Base-by-base conservation (phyloP, 441 rosid species). In the Euphorbia celastroides region DNA sequence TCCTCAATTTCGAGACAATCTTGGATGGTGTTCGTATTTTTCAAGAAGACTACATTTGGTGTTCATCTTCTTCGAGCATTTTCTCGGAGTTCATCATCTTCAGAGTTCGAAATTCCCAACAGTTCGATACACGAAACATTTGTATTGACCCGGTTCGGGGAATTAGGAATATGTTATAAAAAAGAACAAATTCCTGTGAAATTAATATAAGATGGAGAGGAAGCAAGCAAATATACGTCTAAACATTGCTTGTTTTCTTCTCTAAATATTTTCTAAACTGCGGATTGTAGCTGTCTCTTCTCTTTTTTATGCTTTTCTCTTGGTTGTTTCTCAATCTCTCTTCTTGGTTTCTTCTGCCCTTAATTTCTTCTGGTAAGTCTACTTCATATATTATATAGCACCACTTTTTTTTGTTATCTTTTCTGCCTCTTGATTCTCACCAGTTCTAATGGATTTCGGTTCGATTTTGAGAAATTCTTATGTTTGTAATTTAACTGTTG, bases 201-300 rank as follows among this genome's bases (percentile, higher is more conserved):
- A 36, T 12, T 22, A 34, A 4, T 3, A 34, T 34, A 34, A 60
- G 38, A 26, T 26, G 17, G 13, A 36, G 30, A 6, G 62, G 70
- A 62, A 38, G 62, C 61, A 61, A 65, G 74, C 36, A 41, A 68
- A 70, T 19, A 69, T 70, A 69, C 64, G 72, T 72, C 71, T 70
- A 60, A 57, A 51, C 69, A 46, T 68, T 66, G 70, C 69, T 74
- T 80, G 77, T 74, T 80, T 77, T 70, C 78, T 80, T 80, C 77
- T 74, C 5, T 50, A n/a, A 17, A 14, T 48, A 14, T 48, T 50
- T 65, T 70, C 61, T 71, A 17, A 60, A 30, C 75, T 70, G 69
- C 75, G 69, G 81, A 71, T 73, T 65, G 73, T 74, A 63, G 83
- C 78, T 77, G 81, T 77, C 83, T 67, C 75, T 70, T 77, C 83